These are phyloP conservation scores for Plasmodium inui DNA, from an alignment of 169 alveolate species.

Conservation along the genomic window DNA sequence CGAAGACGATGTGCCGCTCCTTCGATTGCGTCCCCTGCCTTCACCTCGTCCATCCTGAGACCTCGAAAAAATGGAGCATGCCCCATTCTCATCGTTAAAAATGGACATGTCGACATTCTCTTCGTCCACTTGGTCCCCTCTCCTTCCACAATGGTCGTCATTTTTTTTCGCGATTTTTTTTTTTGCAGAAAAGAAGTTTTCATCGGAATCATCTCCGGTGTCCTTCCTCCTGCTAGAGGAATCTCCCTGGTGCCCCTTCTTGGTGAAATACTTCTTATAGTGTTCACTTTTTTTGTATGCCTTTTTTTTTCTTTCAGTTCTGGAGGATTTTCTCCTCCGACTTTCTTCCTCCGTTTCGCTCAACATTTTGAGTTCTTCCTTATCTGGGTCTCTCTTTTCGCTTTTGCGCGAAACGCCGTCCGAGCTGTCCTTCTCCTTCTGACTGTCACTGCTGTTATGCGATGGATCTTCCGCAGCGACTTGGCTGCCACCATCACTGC, in stretches of 20 bases:
- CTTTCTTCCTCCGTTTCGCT: neutral
- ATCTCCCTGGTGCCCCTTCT: neutral
- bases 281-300: slow-evolving; percentile 4
- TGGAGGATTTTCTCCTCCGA: neutral
- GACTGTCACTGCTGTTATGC: neutral
- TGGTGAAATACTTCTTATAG: neutral
- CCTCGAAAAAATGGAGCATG: neutral
- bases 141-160: neutral
- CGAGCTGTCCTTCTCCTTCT: neutral
- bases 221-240: neutral
- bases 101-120: slow-evolving; percentile 3
- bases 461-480: neutral
- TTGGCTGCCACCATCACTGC: neutral
- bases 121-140: neutral
- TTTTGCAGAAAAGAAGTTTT: slow-evolving; percentile 39
- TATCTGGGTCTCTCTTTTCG: neutral
- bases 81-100: slow-evolving; percentile 9
- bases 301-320: slow-evolving; percentile 10
- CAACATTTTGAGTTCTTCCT: neutral
- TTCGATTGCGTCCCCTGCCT: neutral
- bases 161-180: slow-evolving; percentile 18
- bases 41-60: neutral
- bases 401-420: neutral
- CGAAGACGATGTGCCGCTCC: neutral
- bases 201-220: slow-evolving; percentile 3